A percentile compares a stretch with the other conserved stretches of the same genome.
Evolutionary conservation across 768 basidiomycete genomes (phyloP).

Genomic region (Pisolithus marmoratus): DNA sequence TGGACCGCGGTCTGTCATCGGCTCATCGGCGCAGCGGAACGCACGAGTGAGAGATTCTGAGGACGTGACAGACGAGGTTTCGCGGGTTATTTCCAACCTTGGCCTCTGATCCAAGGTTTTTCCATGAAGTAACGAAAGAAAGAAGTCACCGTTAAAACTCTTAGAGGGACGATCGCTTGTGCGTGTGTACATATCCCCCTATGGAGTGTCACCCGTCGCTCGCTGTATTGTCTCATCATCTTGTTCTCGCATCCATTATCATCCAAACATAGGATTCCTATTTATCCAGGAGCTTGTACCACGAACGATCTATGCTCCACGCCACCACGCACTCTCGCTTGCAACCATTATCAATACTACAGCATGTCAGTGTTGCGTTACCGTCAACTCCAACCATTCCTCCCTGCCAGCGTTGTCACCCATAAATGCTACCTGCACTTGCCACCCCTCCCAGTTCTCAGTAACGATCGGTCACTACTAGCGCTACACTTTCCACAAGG

Average conservation of each 20-base stretch:
- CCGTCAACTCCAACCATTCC: constrained; percentile 8
- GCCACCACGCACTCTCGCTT: not conserved
- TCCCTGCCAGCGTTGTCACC: constrained; percentile 11
- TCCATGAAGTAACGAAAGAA: constrained; percentile 1
- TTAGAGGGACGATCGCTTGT: constrained; percentile 1
- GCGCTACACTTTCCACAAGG: not conserved
- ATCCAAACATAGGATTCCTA: constrained; percentile 26
- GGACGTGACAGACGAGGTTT: constrained; percentile 61
- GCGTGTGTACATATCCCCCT: not conserved
- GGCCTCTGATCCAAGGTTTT: constrained; percentile 41
- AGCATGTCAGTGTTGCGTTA: not conserved
- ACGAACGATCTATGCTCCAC: constrained; percentile 17
- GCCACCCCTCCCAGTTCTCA: not conserved
- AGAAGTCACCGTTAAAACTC: constrained; percentile 1
- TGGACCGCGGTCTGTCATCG: constrained; percentile 52
- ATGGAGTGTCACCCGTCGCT: not conserved
- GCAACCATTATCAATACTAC: constrained; percentile 1
- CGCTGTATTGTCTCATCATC: not conserved
- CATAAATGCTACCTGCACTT: constrained; percentile 1
- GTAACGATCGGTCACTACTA: not conserved
- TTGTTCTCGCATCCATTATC: constrained; percentile 5
- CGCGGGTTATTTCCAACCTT: constrained; percentile 72
- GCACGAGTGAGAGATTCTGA: constrained; percentile 39
- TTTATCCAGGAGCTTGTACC: constrained; percentile 30
- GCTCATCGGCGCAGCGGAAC: constrained; percentile 39